Evolutionary conservation across 257 asterid genomes (phyloP).

Genomic region (Verbascum thapsus): DNA sequence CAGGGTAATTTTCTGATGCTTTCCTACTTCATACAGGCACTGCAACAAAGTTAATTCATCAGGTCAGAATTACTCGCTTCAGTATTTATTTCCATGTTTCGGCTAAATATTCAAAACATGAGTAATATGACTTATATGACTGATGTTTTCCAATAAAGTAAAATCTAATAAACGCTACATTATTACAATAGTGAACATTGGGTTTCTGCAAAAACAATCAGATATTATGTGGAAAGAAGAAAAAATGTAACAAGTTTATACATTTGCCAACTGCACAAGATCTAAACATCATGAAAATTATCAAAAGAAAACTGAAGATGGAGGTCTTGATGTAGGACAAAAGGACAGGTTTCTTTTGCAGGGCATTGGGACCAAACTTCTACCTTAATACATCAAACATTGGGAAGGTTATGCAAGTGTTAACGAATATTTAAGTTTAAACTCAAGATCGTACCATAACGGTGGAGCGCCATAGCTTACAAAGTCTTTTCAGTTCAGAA

Average conservation of each 20-base stretch:
- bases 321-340: slow-evolving; percentile 10
- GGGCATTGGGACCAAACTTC: slow-evolving; percentile 24
- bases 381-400: slow-evolving; percentile 14
- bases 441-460: slow-evolving; percentile 58
- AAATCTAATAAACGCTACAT: slow-evolving; percentile 5
- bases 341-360: slow-evolving; percentile 10
- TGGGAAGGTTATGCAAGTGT: slow-evolving; percentile 3
- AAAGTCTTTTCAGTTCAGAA: slow-evolving; percentile 61
- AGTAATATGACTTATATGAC: slow-evolving; percentile 3
- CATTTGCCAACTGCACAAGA: not conserved
- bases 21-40: slow-evolving; percentile 87
- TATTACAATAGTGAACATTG: slow-evolving; percentile 4
- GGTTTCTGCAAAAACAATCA: not conserved
- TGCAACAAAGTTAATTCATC: slow-evolving; percentile 45
- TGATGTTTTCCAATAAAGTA: slow-evolving; percentile 3
- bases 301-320: slow-evolving; percentile 13
- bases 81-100: not conserved
- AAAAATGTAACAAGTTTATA: slow-evolving; percentile 10
- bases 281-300: not conserved
- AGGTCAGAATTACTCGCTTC: slow-evolving; percentile 28
- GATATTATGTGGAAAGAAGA: slow-evolving; percentile 14
- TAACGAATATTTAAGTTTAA: slow-evolving; percentile 17
- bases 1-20: slow-evolving; percentile 54
- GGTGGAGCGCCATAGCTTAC: slow-evolving; percentile 62
- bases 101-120: slow-evolving; percentile 9